These are phyloP conservation scores for Pythium sp. DNA, from an alignment of 352 stramenopile species.

Conservation along the genomic window DNA sequence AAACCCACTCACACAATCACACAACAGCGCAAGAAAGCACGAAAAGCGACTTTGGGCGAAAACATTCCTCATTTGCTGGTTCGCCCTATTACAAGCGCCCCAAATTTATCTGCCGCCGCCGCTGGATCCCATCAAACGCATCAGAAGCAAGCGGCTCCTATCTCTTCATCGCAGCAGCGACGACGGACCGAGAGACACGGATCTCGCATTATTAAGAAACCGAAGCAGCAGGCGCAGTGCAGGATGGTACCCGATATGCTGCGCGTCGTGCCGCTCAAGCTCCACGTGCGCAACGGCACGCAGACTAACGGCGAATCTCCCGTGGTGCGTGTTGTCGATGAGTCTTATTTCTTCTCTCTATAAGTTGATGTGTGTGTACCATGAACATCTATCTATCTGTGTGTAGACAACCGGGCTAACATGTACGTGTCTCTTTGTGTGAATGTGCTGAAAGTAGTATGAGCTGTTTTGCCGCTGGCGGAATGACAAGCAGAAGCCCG, in stretches of 20 bases:
- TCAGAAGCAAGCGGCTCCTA: not conserved
- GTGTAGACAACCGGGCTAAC: not conserved
- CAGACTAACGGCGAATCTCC: conserved; percentile 49
- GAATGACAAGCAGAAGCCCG: conserved; percentile 35
- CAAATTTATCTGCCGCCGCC: not conserved
- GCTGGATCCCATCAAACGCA: conserved; percentile 12
- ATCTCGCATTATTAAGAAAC: not conserved
- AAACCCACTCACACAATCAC: conserved; percentile 1
- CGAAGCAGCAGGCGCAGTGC: not conserved
- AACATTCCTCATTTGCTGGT: not conserved
- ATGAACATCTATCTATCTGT: not conserved
- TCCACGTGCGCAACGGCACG: conserved; percentile 59
- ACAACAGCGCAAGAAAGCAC: not conserved
- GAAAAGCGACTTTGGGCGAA: conserved; percentile 9
- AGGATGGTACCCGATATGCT: conserved; percentile 23
- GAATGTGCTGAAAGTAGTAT: conserved; percentile 26
- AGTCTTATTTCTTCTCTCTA: not conserved
- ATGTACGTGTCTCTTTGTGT: conserved; percentile 1
- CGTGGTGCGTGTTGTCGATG: conserved; percentile 31
- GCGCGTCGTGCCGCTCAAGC: conserved; percentile 41
- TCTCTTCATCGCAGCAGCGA: not conserved
- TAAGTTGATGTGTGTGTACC: not conserved
- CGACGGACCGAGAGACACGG: no score
- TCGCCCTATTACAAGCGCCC: conserved; percentile 10
- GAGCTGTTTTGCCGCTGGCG: conserved; percentile 54